A percentile compares a stretch with the other conserved stretches of the same genome.
Conservation (phyloP, 306 rosid species). For the Canavalia gladiata region DNA sequence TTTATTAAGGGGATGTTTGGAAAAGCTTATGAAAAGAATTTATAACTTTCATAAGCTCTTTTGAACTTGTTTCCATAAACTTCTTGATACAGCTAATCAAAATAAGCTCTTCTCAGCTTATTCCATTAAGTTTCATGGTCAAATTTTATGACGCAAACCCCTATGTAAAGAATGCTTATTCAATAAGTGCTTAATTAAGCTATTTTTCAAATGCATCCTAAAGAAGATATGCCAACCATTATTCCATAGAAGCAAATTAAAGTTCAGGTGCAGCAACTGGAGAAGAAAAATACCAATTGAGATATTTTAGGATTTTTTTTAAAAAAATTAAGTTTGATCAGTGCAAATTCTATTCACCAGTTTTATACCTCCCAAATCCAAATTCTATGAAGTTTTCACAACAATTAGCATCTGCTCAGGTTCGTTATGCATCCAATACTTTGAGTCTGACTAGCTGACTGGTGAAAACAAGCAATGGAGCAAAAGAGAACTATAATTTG, state of each 20-base stretch:
- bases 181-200: too few relatives aligned
- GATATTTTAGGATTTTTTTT: not conserved
- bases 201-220: too few relatives aligned
- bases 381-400: conserved; percentile 5
- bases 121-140: too few relatives aligned
- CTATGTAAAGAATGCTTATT: too few relatives aligned
- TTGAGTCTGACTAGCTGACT: not conserved
- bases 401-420: conserved; percentile 23
- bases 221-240: conserved; percentile 13
- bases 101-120: too few relatives aligned
- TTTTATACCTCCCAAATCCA: conserved; percentile 5
- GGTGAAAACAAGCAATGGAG: conserved; percentile 28
- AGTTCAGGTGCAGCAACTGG: conserved; percentile 20
- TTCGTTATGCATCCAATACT: not conserved
- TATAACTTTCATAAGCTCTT: too few relatives aligned
- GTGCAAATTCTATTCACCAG: not conserved
- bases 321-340: not conserved
- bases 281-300: conserved; percentile 12
- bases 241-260: conserved; percentile 12
- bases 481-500: conserved; percentile 19
- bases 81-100: too few relatives aligned
- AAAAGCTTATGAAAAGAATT: too few relatives aligned
- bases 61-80: too few relatives aligned
- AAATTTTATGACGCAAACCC: too few relatives aligned
- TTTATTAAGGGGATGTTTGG: not conserved